Evolutionary conservation across 345 rosid genomes (phyloP), one percentile per base, ranked within the genome.

Genomic region (Acer campestre): DNA sequence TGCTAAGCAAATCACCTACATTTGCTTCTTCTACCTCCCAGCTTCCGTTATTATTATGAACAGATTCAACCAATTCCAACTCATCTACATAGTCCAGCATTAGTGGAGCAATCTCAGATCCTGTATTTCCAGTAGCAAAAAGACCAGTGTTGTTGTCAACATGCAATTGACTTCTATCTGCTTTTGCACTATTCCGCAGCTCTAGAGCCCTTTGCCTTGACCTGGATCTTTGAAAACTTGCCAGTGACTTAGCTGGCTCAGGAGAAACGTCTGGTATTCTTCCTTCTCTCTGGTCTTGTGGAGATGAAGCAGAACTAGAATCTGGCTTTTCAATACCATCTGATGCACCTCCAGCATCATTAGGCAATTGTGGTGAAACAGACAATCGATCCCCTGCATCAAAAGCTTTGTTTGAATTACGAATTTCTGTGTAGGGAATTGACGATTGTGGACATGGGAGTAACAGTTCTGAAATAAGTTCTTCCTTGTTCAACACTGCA

Each of bases 161-260:
- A 53, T n/a, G 63, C 62, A 79, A 83, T 78, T 78, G 58, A 66
- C 78, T 83, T 78, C 70, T 80, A 29, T 78, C 74, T 61, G 83
- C 85, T 82, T 88, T 90, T 7, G 84, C 88, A 82, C 97, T 90
- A 75, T 78, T 89, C 4, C 93, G 97, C 79, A 87, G 80, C 84
- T 87, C 88, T 58, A 95, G 70, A 85, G 85, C 91, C 83, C 77
- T 89, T 79, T 93, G 95, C 85, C 98, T 93, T 31, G 93, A 87
- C 82, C 78, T 92, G 23, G 98, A 92, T 80, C 95, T 92, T 79
- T 87, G 90, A 80, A 89, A 78, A 72, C 82, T 92, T 51, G 84
- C 88, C 79, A 90, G 75, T 49, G 97, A 85, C 55, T 78, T 68
- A 63, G 80, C 79, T 49, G 84, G 82, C 73, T 82, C 85, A 61